A percentile compares a stretch with the other conserved stretches of the same genome.
phyloP scores from a whole-genome alignment of 345 rosid species.

The Camelina hispida region DNA sequence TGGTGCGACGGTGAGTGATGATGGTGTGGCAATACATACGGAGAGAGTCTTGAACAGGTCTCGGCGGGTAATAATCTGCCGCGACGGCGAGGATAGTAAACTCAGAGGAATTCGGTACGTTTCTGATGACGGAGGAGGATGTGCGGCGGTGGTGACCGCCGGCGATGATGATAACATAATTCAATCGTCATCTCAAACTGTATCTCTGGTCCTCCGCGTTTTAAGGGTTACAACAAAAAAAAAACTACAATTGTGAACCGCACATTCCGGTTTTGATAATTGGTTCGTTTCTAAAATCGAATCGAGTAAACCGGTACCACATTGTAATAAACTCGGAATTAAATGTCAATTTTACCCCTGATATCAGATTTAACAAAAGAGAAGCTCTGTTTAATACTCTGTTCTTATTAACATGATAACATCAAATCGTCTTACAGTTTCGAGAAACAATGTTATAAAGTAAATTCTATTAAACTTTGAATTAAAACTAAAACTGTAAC shows the following conservation, averaged over 20 bases:
- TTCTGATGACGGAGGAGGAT: constrained; percentile 41
- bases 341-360: not conserved
- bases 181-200: constrained; percentile 18
- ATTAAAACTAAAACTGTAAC: constrained; percentile 12
- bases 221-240: not conserved
- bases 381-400: constrained; percentile 4
- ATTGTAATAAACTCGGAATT: not conserved
- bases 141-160: constrained; percentile 30
- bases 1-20: constrained; percentile 42
- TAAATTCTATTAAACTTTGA: constrained; percentile 10
- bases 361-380: not conserved
- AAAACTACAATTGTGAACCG: constrained; percentile 8
- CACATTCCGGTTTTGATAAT: constrained; percentile 36
- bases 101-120: constrained; percentile 21
- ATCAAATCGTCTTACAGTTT: not conserved
- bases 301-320: not conserved
- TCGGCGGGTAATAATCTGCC: constrained; percentile 51
- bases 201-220: constrained; percentile 27
- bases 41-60: constrained; percentile 55
- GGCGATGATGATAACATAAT: constrained; percentile 38
- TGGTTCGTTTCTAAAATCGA: constrained; percentile 18
- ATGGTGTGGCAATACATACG: constrained; percentile 49
- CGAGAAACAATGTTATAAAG: not conserved
- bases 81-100: constrained; percentile 24
- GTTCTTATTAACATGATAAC: not conserved